A percentile compares a stretch with the other conserved stretches of the same genome.
phyloP scores from a whole-genome alignment of 805 yeast species.

The Scheffersomyces stipitis region DNA sequence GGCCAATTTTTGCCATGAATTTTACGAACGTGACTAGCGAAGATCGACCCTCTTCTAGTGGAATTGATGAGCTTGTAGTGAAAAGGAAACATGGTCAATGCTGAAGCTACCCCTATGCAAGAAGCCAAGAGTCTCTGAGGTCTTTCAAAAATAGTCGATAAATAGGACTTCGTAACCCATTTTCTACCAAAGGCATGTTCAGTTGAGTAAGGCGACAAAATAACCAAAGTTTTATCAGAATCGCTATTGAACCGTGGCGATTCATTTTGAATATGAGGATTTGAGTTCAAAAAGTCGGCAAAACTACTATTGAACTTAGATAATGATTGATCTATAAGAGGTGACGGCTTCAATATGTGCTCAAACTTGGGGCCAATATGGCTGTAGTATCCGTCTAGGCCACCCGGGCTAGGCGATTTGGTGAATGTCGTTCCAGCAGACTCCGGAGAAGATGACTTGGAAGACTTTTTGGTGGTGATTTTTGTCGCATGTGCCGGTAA shows the following conservation, averaged over 20 bases:
- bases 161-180: slow-evolving; percentile 72
- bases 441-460: slow-evolving; percentile 1
- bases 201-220: slow-evolving; percentile 68
- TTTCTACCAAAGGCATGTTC: slow-evolving; percentile 71
- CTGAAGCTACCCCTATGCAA: slow-evolving; percentile 77
- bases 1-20: slow-evolving; percentile 83
- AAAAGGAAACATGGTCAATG: slow-evolving; percentile 66
- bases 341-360: slow-evolving; percentile 33
- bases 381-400: slow-evolving; percentile 7
- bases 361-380: slow-evolving; percentile 22
- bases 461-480: slow-evolving; percentile 2
- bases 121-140: slow-evolving; percentile 78
- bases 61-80: slow-evolving; percentile 51
- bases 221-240: slow-evolving; percentile 52
- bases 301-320: slow-evolving; percentile 42
- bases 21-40: slow-evolving; percentile 58
- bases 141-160: slow-evolving; percentile 72
- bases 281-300: slow-evolving; percentile 40
- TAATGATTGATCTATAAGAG: slow-evolving; percentile 34
- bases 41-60: slow-evolving; percentile 47
- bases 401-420: slow-evolving; percentile 5
- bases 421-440: slow-evolving; percentile 1
- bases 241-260: slow-evolving; percentile 36
- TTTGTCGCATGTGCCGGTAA: slow-evolving; percentile 16
- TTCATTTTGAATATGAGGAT: slow-evolving; percentile 41